phyloP scores from a whole-genome alignment of 179 eudicot genomes.

The Actinidia arguta region DNA sequence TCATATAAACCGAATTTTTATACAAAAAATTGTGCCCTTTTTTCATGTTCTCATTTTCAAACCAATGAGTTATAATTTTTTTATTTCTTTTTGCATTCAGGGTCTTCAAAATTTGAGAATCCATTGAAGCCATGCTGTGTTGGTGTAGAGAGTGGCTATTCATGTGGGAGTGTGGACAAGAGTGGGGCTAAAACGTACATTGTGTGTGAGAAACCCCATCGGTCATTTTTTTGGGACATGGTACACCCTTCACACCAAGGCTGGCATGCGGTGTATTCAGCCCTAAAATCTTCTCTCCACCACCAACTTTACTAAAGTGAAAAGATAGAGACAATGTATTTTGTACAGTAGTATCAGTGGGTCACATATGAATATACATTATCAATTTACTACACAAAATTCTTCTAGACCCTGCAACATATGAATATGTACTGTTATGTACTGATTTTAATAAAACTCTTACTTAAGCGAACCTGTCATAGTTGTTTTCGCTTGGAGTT shows the following conservation, averaged over 20 bases:
- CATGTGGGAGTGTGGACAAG: constrained; percentile 54
- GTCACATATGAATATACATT: no score
- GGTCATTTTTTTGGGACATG: constrained; percentile 63
- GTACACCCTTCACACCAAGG: constrained; percentile 68
- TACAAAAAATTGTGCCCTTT: no score
- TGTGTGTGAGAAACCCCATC: constrained; percentile 37
- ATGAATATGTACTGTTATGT: no score
- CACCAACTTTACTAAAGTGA: not conserved
- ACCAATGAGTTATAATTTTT: no score
- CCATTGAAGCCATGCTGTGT: constrained; percentile 58
- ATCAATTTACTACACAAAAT: no score
- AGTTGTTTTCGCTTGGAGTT: not conserved
- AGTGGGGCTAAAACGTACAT: constrained; percentile 39
- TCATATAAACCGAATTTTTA: no score
- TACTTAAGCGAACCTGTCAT: no score
- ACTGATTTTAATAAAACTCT: no score
- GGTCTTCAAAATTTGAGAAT: constrained; percentile 17
- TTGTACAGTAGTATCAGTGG: no score
- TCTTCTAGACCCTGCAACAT: no score
- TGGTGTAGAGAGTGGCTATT: constrained; percentile 39
- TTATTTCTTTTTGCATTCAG: constrained; percentile 13
- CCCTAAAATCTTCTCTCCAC: constrained; percentile 37
- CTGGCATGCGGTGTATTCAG: constrained; percentile 52
- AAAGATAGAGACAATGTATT: no score
- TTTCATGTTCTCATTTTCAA: no score